phyloP scores from a whole-genome alignment of 2,329 filamentous ascomycete genomes.

The Hypocreales sp. region DNA sequence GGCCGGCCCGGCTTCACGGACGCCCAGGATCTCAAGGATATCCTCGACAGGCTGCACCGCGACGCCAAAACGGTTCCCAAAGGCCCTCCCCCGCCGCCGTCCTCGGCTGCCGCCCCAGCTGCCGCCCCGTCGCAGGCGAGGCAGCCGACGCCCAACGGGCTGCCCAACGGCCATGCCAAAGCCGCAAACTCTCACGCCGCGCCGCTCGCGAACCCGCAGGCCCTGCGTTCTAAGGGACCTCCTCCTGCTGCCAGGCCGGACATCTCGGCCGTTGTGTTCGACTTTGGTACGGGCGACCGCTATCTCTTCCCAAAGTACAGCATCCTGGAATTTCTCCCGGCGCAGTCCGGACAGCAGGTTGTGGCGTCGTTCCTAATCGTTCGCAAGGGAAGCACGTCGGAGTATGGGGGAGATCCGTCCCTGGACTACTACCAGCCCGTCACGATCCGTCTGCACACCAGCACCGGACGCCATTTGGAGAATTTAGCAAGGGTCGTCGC shows the following conservation, averaged over 20 bases:
- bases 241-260: slow-evolving; percentile 39
- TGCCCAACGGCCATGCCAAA: slow-evolving; percentile 14
- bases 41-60: slow-evolving; percentile 31
- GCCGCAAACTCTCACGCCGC: slow-evolving; percentile 5
- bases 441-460: slow-evolving; percentile 42
- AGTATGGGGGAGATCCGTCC: slow-evolving; percentile 45
- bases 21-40: slow-evolving; percentile 35
- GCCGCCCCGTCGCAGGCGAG: slow-evolving; percentile 13
- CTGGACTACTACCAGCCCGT: slow-evolving; percentile 67
- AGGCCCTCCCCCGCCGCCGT: slow-evolving; percentile 11
- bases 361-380: slow-evolving; percentile 67
- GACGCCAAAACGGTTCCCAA: slow-evolving; percentile 21
- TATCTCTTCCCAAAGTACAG: slow-evolving; percentile 68
- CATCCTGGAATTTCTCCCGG: slow-evolving; percentile 50
- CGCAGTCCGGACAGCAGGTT: slow-evolving; percentile 38
- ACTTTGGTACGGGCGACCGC: slow-evolving; percentile 59
- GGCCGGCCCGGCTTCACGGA: slow-evolving; percentile 34
- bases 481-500: slow-evolving; percentile 45
- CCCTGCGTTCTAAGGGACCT: slow-evolving; percentile 44
- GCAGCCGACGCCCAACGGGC: slow-evolving; percentile 14
- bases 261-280: slow-evolving; percentile 51
- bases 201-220: slow-evolving; percentile 27
- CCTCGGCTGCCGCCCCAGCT: slow-evolving; percentile 2
- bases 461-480: slow-evolving; percentile 41
- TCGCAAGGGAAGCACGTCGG: slow-evolving; percentile 51